Percentiles rank a stretch among this genome's conserved stretches.
These are phyloP conservation scores for Phytophthora citrophthora DNA, from an alignment of 352 stramenopile species.

Conservation along the genomic window DNA sequence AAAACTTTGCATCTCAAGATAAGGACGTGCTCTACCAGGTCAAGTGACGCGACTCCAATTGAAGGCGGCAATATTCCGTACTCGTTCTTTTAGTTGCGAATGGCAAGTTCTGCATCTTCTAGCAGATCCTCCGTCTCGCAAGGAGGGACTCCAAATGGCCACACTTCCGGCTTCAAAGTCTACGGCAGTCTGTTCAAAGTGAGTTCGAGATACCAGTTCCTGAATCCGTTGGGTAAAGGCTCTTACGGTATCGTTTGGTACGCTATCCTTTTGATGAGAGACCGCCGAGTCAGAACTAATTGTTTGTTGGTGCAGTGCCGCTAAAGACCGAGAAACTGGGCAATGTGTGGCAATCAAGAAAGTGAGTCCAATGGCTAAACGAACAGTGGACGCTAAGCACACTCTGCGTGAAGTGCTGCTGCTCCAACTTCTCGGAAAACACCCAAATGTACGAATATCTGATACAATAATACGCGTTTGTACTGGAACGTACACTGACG, in stretches of 20 bases:
- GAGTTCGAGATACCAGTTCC: conserved; percentile 83
- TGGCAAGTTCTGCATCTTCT: conserved; percentile 20
- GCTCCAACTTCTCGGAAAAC: conserved; percentile 86
- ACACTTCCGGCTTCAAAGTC: conserved; percentile 65
- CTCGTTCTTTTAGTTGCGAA: conserved; percentile 5
- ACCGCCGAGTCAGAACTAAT: not conserved
- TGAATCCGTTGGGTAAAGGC: conserved; percentile 91
- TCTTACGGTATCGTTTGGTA: conserved; percentile 93
- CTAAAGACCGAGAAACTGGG: conserved; percentile 74
- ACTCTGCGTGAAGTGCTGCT: conserved; percentile 90
- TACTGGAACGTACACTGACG: not conserved
- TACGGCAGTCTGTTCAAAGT: conserved; percentile 87
- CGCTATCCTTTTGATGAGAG: conserved; percentile 2
- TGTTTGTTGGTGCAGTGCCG: conserved; percentile 47
- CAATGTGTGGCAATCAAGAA: conserved; percentile 93
- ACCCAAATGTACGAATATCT: conserved; percentile 70
- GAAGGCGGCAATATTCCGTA: too few species aligned
- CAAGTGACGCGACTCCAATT: not conserved
- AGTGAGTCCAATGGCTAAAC: conserved; percentile 87
- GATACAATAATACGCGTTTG: not conserved
- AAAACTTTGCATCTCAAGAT: not conserved
- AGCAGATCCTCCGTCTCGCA: conserved; percentile 12
- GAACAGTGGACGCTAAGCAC: conserved; percentile 84
- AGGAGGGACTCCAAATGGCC: conserved; percentile 6
- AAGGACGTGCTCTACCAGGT: too few species aligned